Base-by-base conservation (phyloP, 192 early-diverging fungal genomes). In the Ramicandelaber brevisporus region DNA sequence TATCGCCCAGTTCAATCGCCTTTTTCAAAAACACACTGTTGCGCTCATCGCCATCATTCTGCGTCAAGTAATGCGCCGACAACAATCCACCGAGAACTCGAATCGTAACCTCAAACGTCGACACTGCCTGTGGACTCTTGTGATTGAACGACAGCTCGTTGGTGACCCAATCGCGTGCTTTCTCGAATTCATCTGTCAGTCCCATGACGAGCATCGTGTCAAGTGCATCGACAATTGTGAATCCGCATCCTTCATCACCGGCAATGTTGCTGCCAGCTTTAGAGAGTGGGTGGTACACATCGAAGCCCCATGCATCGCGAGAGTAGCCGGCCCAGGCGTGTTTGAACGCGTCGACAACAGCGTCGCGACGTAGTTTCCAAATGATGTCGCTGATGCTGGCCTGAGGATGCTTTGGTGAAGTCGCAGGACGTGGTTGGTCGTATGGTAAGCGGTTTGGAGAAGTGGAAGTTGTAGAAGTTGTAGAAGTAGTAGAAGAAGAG, bases 41-140 rank as follows among this genome's bases (percentile, higher is more conserved):
- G 9, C 29, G 64, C 29, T 72, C 39, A 0, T 57, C 34, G n/a
- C n/a, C n/a, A n/a, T n/a, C n/a, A n/a, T n/a, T n/a, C n/a, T n/a
- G n/a, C 29, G 57, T 31, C 26, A 69, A 47, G 26, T 83, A 64
- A 37, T 69, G 77, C 0, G 80, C 72, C 19, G 69, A 59, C 14
- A 92, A 46, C 5, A 88, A 45, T 2, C 81, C 83, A 28, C 83
- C 86, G 10, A 92, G 41, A 11, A 81, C 64, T 20, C 82, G 57
- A 36, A 86, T 85, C 0, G 79, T 86, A 0, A 71, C 68, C 48
- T 90, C 86, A 46, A 87, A 85, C 34, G 82, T 31, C 35, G 70
- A 70, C 22, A 79, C 68, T 4, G 40, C 13, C 14, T 63, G 53
- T 4, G 46, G 51, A 29, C 53, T 33, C 14, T 65, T 51, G n/a